A percentile compares a stretch with the other conserved stretches of the same genome.
These are phyloP conservation scores for Larix sibirica DNA, from an alignment of 83 land plant species.

Conservation along the genomic window DNA sequence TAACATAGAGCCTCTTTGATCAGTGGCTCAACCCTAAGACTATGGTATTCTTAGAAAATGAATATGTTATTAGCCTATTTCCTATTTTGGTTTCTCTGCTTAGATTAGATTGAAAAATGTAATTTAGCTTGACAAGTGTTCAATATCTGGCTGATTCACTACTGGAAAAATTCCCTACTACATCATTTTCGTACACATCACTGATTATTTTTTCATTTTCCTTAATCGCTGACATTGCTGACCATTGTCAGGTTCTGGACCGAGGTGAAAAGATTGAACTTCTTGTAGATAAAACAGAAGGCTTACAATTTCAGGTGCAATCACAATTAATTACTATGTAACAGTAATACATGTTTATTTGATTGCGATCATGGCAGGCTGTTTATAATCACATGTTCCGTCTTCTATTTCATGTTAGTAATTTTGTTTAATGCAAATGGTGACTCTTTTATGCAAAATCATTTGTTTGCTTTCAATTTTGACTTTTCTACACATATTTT, in stretches of 20 bases:
- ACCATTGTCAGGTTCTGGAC: constrained; percentile 63
- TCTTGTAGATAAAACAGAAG: constrained; percentile 88
- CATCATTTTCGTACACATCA: background rate
- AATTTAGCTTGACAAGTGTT: no score
- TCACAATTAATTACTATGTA: background rate
- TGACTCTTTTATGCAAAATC: no score
- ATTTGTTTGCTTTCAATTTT: background rate
- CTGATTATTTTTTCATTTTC: background rate
- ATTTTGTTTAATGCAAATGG: no score
- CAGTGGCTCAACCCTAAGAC: no score
- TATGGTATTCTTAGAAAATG: no score
- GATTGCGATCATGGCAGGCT: background rate
- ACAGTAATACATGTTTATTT: background rate
- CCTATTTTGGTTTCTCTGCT: no score
- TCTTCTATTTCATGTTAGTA: background rate
- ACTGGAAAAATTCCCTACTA: background rate
- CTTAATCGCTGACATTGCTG: background rate
- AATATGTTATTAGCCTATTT: no score
- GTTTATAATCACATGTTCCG: background rate
- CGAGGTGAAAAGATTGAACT: constrained; percentile 88
- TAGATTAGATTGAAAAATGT: no score
- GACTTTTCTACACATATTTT: background rate
- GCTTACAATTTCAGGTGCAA: constrained; percentile 79
- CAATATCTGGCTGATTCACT: no score
- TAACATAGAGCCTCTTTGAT: no score